phyloP scores from a whole-genome alignment of 257 asterid genomes.

The Coffea eugenioides region DNA sequence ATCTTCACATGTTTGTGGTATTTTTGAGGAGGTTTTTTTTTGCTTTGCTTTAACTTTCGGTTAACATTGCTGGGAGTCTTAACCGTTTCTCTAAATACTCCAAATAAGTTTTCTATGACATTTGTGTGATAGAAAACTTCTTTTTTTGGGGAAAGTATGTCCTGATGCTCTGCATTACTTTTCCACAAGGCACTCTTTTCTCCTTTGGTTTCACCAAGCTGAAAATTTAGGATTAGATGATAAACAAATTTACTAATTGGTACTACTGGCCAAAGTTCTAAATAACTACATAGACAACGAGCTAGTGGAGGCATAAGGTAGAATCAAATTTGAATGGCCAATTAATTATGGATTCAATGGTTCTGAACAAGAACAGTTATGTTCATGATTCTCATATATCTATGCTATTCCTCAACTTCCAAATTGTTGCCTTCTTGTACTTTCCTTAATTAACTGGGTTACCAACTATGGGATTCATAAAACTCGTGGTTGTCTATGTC shows the following conservation, averaged over 20 bases:
- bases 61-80: not conserved
- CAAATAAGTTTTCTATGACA: not conserved
- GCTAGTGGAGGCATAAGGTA: not conserved
- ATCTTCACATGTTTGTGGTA: not conserved
- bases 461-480: not conserved
- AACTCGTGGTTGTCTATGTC: not conserved
- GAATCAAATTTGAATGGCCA: not conserved
- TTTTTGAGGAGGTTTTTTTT: not conserved
- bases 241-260: not conserved
- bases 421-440: not conserved
- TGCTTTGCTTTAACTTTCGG: not conserved
- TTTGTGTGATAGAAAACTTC: too few species aligned
- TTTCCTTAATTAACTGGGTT: not conserved
- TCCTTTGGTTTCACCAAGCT: not conserved
- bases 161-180: not conserved
- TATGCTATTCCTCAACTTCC: not conserved
- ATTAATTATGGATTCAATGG: not conserved
- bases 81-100: not conserved
- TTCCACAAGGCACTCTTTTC: not conserved
- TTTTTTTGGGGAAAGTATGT: not conserved
- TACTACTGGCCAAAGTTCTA: not conserved
- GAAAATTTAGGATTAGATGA: not conserved
- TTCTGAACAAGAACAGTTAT: not conserved
- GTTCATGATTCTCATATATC: not conserved
- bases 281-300: not conserved